Evolutionary conservation across 306 rosid genomes (phyloP).

Genomic region (Dalbergia oliveri): DNA sequence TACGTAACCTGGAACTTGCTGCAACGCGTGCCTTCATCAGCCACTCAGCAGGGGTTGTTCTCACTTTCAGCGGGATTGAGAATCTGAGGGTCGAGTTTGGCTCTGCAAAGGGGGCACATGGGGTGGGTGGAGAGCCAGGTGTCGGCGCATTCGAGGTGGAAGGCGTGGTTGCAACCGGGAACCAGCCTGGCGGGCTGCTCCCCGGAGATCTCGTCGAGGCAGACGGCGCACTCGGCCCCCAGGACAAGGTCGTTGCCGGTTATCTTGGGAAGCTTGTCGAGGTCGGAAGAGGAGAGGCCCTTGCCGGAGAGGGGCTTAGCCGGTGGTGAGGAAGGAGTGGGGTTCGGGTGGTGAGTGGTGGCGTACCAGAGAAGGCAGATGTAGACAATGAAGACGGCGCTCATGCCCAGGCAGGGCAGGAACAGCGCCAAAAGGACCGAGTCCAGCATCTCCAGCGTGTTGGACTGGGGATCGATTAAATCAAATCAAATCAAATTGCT

Average conservation of each 20-base stretch:
- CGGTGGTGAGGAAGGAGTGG: conserved; percentile 36
- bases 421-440: conserved; percentile 72
- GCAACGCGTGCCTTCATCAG: too few relatives aligned
- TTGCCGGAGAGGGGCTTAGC: conserved; percentile 45
- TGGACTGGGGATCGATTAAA: not conserved
- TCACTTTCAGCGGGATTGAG: conserved; percentile 47
- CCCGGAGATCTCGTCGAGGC: conserved; percentile 69
- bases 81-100: conserved; percentile 59
- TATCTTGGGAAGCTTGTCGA: conserved; percentile 64
- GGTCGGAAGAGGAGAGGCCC: conserved; percentile 69
- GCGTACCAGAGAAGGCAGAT: conserved; percentile 80
- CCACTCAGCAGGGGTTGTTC: conserved; percentile 55
- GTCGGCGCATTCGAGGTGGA: conserved; percentile 80
- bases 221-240: conserved; percentile 75
- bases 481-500: too few relatives aligned
- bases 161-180: conserved; percentile 83
- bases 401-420: conserved; percentile 75
- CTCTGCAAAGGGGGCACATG: conserved; percentile 75
- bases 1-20: too few relatives aligned
- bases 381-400: conserved; percentile 66
- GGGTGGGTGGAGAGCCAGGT: conserved; percentile 82
- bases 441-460: conserved; percentile 52
- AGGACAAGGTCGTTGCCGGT: conserved; percentile 60
- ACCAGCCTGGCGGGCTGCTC: conserved; percentile 71
- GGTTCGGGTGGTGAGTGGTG: conserved; percentile 41